Conservation (phyloP, 768 basidiomycete genomes). For the Mycena floridula region DNA sequence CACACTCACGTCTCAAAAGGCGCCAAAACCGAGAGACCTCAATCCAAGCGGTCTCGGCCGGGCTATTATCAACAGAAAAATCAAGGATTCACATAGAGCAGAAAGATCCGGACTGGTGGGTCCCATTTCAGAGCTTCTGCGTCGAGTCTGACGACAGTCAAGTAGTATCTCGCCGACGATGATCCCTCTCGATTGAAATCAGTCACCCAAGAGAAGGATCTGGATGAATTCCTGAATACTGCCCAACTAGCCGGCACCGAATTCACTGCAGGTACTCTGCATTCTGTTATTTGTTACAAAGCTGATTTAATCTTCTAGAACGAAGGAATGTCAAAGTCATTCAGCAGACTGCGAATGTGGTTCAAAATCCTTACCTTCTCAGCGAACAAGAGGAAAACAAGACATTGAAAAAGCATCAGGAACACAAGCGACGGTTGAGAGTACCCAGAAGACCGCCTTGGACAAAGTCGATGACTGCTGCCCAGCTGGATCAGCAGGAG, state of each 20-base stretch:
- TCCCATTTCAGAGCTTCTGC: constrained; percentile 5
- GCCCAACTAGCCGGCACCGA: constrained; percentile 93
- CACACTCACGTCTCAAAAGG: constrained; percentile 26
- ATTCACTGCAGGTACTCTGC: constrained; percentile 81
- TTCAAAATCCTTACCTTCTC: constrained; percentile 83
- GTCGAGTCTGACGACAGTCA: constrained; percentile 5
- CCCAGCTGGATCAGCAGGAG: constrained; percentile 84
- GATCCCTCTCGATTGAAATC: constrained; percentile 70
- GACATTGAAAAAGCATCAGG: constrained; percentile 65
- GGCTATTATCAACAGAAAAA: constrained; percentile 90
- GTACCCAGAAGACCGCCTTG: constrained; percentile 90
- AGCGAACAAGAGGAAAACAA: constrained; percentile 76
- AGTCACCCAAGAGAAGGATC: constrained; percentile 91
- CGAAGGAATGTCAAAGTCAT: constrained; percentile 78
- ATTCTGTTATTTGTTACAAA: background rate
- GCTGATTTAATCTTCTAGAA: constrained; percentile 35
- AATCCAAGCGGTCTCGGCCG: constrained; percentile 85
- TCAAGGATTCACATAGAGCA: constrained; percentile 61
- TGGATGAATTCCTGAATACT: constrained; percentile 93
- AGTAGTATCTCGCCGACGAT: constrained; percentile 76
- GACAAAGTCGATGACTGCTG: constrained; percentile 73
- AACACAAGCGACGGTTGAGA: constrained; percentile 67
- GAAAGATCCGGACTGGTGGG: constrained; percentile 66
- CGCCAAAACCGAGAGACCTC: constrained; percentile 51
- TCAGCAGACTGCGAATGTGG: constrained; percentile 42